phyloP scores from a whole-genome alignment of 352 stramenopile species.

The Phytophthora boehmeriae region DNA sequence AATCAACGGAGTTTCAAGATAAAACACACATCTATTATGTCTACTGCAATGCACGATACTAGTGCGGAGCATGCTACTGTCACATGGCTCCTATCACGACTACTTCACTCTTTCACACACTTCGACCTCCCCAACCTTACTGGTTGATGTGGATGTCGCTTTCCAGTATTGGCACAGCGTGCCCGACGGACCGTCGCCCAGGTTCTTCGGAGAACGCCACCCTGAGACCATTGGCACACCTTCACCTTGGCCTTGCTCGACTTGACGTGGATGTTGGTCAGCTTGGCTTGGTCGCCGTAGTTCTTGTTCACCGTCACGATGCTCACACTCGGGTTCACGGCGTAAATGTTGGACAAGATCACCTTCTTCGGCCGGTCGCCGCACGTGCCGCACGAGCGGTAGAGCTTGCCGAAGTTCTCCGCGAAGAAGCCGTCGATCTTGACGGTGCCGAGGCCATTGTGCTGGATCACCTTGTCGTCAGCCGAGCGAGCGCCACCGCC shows the following conservation, averaged over 20 bases:
- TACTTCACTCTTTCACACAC: too few relatives aligned
- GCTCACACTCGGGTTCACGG: neutral
- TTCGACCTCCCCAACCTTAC: slow-evolving; percentile 12
- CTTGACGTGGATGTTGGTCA: neutral
- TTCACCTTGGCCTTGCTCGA: neutral
- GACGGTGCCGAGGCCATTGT: neutral
- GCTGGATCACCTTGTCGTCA: slow-evolving; percentile 3
- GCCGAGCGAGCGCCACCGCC: neutral
- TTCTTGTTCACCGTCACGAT: slow-evolving; percentile 3
- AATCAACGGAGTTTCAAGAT: too few relatives aligned
- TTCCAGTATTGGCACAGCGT: slow-evolving; percentile 26
- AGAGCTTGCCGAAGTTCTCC: neutral
- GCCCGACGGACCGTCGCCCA: slow-evolving; percentile 17
- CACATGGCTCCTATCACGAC: neutral
- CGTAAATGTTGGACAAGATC: neutral
- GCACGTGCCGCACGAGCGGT: slow-evolving; percentile 1
- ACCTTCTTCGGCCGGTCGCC: neutral
- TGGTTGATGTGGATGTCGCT: slow-evolving; percentile 30
- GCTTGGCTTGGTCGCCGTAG: neutral
- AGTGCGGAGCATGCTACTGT: neutral
- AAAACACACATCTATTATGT: slow-evolving; percentile 1
- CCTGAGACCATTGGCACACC: slow-evolving; percentile 12
- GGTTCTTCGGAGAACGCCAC: slow-evolving; percentile 1
- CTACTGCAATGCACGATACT: neutral
- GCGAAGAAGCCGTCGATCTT: slow-evolving; percentile 3